Conservation (phyloP, 2,329 filamentous ascomycete species). For the Torrubiella hemipterigena region DNA sequence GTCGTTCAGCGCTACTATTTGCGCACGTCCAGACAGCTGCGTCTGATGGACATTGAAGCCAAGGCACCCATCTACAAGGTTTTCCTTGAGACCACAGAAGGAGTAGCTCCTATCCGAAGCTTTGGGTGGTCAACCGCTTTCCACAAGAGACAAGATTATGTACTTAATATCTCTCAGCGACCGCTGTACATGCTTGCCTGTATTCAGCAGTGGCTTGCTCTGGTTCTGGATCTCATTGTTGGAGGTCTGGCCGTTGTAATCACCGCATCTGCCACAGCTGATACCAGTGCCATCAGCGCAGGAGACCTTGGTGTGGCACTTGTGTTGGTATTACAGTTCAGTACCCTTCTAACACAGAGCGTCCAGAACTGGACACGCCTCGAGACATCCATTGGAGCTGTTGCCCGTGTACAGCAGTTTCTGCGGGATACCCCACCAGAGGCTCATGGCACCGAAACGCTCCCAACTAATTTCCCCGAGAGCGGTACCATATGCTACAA, state of each 20-base stretch:
- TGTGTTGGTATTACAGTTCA: conserved; percentile 16
- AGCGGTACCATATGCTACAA: conserved; percentile 13
- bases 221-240: conserved; percentile 32
- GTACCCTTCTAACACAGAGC: conserved; percentile 13
- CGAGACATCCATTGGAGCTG: conserved; percentile 14
- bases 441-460: conserved; percentile 6
- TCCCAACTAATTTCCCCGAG: conserved; percentile 13
- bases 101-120: conserved; percentile 18
- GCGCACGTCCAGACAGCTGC: conserved; percentile 16
- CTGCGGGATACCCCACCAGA: conserved; percentile 8
- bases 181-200: conserved; percentile 28
- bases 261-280: conserved; percentile 26
- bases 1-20: background rate
- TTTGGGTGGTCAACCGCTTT: conserved; percentile 16
- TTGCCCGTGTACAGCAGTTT: conserved; percentile 15
- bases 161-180: conserved; percentile 20
- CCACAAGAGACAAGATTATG: conserved; percentile 7
- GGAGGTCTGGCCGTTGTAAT: conserved; percentile 31
- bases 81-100: conserved; percentile 14
- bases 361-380: conserved; percentile 19
- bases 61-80: conserved; percentile 15
- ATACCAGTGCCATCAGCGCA: conserved; percentile 15
- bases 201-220: conserved; percentile 35
- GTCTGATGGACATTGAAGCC: conserved; percentile 16
- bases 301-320: conserved; percentile 14